Conservation (phyloP, 2,329 filamentous ascomycete species). For the Ophiocordyceps camponoti-leonardi region DNA sequence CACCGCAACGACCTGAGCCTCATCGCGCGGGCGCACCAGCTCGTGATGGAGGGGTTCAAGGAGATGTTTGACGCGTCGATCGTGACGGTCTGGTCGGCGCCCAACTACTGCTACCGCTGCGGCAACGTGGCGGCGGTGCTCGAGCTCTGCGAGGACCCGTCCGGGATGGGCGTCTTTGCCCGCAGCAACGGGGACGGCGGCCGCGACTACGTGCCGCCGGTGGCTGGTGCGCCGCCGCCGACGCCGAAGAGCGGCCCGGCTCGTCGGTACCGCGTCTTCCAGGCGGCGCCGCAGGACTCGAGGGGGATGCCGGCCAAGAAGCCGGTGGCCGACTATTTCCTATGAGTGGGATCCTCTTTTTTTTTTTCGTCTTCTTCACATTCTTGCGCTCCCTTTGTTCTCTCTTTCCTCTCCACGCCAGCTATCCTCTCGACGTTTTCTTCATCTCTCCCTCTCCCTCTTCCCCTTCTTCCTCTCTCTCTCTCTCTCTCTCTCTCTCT, state of each 20-base stretch:
- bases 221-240: constrained; percentile 18
- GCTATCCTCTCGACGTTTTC: too few species aligned
- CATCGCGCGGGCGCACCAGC: constrained; percentile 88
- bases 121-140: constrained; percentile 99
- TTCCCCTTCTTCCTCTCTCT: too few species aligned
- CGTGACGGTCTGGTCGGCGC: constrained; percentile 29
- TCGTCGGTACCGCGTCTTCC: constrained; percentile 83
- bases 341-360: constrained; percentile 22
- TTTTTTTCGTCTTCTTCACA: background rate
- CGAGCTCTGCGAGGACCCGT: constrained; percentile 93
- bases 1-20: constrained; percentile 95
- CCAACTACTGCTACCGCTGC: constrained; percentile 96
- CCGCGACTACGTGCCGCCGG: constrained; percentile 32
- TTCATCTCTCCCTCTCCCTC: too few species aligned
- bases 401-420: too few species aligned
- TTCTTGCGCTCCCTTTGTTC: too few species aligned
- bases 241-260: constrained; percentile 46
- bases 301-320: constrained; percentile 98
- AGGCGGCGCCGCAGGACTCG: constrained; percentile 88
- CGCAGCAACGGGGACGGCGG: constrained; percentile 55
- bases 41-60: constrained; percentile 99
- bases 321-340: constrained; percentile 91
- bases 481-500: too few species aligned
- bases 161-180: constrained; percentile 52
- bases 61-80: constrained; percentile 43